phyloP scores from a whole-genome alignment of 164 flowering plant genomes.

The Kingdonia uniflora region DNA sequence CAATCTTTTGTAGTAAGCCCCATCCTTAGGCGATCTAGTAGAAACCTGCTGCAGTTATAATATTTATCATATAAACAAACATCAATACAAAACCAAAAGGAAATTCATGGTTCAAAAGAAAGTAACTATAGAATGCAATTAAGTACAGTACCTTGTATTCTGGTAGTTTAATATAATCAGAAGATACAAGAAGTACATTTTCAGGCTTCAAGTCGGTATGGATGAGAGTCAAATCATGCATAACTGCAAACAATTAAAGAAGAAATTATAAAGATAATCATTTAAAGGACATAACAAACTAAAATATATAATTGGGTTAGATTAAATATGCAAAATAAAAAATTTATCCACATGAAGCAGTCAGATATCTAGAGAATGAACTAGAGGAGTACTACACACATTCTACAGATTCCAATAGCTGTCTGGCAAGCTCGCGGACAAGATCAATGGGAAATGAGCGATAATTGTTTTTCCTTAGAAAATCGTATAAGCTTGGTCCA shows the following conservation, averaged over 20 bases:
- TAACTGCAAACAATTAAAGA: constrained; percentile 47
- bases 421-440: constrained; percentile 98
- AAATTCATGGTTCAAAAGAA: neutral
- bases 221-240: constrained; percentile 83
- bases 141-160: constrained; percentile 66
- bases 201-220: constrained; percentile 99
- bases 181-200: constrained; percentile 74
- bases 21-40: constrained; percentile 56
- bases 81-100: no score
- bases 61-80: neutral
- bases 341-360: no score
- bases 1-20: constrained; percentile 37
- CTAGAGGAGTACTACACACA: no score
- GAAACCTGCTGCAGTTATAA: constrained; percentile 32
- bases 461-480: constrained; percentile 99
- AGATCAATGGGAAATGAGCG: constrained; percentile 99
- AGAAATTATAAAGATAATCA: no score
- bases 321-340: no score
- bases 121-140: neutral
- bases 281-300: neutral
- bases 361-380: no score
- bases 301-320: no score
- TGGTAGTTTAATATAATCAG: constrained; percentile 71
- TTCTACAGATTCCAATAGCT: constrained; percentile 99
- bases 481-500: constrained; percentile 99